A percentile compares a stretch with the other conserved stretches of the same genome.
These are phyloP conservation scores for Boletus sensibilis DNA, from an alignment of 768 basidiomycete species.

Conservation along the genomic window DNA sequence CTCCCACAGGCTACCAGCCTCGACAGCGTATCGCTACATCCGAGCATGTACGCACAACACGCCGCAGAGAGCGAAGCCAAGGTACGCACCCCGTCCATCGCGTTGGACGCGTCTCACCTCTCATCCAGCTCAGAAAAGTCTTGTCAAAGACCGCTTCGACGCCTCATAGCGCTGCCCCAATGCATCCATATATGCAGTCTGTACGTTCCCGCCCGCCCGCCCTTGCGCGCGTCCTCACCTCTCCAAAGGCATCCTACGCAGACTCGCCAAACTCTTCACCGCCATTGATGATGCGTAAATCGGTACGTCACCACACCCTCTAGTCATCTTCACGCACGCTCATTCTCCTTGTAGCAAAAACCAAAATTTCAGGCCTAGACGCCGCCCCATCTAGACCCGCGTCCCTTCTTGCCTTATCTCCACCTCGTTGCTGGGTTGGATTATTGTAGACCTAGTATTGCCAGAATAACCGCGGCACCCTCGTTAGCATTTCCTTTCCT, in stretches of 20 bases:
- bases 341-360: constrained; percentile 24
- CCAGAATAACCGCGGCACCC: constrained; percentile 16
- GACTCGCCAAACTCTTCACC: constrained; percentile 40
- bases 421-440: constrained; percentile 13
- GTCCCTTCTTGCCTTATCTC: background rate
- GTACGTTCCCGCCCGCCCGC: constrained; percentile 29
- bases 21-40: constrained; percentile 63
- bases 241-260: constrained; percentile 36
- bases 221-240: constrained; percentile 3
- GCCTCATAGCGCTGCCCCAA: constrained; percentile 35
- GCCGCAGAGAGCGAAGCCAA: constrained; percentile 76
- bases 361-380: constrained; percentile 36
- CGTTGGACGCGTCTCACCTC: constrained; percentile 9
- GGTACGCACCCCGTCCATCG: constrained; percentile 37
- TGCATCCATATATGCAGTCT: constrained; percentile 36
- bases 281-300: constrained; percentile 58
- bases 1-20: constrained; percentile 74
- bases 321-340: background rate
- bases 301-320: constrained; percentile 32
- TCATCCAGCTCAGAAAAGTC: constrained; percentile 56
- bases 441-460: constrained; percentile 25
- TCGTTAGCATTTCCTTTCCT: constrained; percentile 12
- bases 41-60: constrained; percentile 64
- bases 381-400: constrained; percentile 4
- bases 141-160: constrained; percentile 49